Conservation (phyloP, 2,329 filamentous ascomycete genomes). For the Aureobasidium zeae region DNA sequence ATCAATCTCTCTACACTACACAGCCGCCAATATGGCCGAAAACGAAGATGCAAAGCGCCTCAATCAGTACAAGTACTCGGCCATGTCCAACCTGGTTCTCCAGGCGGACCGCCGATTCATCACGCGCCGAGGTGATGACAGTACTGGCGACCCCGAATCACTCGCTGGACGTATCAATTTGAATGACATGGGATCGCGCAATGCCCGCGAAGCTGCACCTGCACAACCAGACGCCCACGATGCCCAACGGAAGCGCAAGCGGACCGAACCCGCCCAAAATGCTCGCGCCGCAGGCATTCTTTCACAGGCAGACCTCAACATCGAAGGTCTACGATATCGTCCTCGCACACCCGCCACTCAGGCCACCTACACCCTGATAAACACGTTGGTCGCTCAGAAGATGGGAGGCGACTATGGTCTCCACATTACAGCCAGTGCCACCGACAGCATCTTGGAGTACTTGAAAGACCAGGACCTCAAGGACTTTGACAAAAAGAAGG, state of each 20-base stretch:
- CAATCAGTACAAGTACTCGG: constrained; percentile 32
- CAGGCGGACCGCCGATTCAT: constrained; percentile 97
- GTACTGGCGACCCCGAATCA: constrained; percentile 94
- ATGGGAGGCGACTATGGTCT: constrained; percentile 91
- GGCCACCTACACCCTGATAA: constrained; percentile 87
- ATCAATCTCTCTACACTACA: background rate
- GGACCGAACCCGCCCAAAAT: constrained; percentile 57
- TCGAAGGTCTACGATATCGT: constrained; percentile 86
- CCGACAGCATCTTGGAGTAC: constrained; percentile 81
- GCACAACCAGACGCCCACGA: constrained; percentile 48
- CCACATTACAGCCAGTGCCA: constrained; percentile 84
- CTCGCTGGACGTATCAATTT: constrained; percentile 90
- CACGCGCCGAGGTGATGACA: constrained; percentile 83
- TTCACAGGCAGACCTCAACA: constrained; percentile 72
- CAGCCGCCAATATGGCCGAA: constrained; percentile 23
- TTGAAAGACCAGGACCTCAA: constrained; percentile 94
- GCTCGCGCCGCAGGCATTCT: constrained; percentile 67
- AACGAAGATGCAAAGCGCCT: constrained; percentile 28
- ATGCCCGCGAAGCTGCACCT: constrained; percentile 68
- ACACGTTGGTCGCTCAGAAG: constrained; percentile 78
- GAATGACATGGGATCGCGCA: constrained; percentile 83
- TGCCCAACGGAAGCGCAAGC: constrained; percentile 74
- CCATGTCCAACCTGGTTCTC: constrained; percentile 99
- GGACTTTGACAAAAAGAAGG: constrained; percentile 96
- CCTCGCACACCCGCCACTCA: constrained; percentile 85